A percentile compares a stretch with the other conserved stretches of the same genome.
phyloP scores from a whole-genome alignment of 2,329 filamentous ascomycete genomes.

The Neonectria sp. region DNA sequence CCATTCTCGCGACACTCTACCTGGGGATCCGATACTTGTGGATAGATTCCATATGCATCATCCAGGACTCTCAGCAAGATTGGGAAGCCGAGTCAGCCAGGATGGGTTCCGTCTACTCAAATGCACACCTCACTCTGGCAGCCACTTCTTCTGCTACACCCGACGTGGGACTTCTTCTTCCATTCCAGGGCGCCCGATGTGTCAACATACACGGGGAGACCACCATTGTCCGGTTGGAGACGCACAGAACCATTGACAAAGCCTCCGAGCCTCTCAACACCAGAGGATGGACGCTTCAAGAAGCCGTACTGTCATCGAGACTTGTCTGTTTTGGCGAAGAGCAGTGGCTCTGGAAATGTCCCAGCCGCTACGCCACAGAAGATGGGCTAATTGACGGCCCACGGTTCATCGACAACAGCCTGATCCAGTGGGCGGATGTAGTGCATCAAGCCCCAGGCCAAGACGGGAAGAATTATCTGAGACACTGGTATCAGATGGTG shows the following conservation, averaged over 20 bases:
- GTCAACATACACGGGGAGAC: constrained; percentile 1
- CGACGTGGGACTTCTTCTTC: constrained; percentile 1
- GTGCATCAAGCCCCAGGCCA: not conserved
- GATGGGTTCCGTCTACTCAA: constrained; percentile 43
- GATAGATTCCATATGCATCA: constrained; percentile 36
- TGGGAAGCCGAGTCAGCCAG: constrained; percentile 23
- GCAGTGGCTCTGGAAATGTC: constrained; percentile 19
- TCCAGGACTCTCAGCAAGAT: constrained; percentile 28
- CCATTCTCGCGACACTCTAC: constrained; percentile 16
- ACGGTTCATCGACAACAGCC: not conserved
- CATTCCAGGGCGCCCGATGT: constrained; percentile 5
- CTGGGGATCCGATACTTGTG: constrained; percentile 32
- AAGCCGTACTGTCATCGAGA: constrained; percentile 4
- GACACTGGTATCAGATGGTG: constrained; percentile 9
- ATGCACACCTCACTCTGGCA: constrained; percentile 7
- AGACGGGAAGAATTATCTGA: constrained; percentile 10
- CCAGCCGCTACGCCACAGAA: constrained; percentile 18
- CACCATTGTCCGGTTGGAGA: constrained; percentile 12
- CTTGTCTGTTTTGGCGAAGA: constrained; percentile 11
- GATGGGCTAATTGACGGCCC: constrained; percentile 10
- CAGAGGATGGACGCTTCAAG: constrained; percentile 14
- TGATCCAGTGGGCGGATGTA: constrained; percentile 13
- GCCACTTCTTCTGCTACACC: constrained; percentile 8
- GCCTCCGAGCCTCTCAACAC: constrained; percentile 11
- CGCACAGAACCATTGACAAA: constrained; percentile 5